phyloP scores from a whole-genome alignment of 331 rosid genomes.

The Malus hybrid region DNA sequence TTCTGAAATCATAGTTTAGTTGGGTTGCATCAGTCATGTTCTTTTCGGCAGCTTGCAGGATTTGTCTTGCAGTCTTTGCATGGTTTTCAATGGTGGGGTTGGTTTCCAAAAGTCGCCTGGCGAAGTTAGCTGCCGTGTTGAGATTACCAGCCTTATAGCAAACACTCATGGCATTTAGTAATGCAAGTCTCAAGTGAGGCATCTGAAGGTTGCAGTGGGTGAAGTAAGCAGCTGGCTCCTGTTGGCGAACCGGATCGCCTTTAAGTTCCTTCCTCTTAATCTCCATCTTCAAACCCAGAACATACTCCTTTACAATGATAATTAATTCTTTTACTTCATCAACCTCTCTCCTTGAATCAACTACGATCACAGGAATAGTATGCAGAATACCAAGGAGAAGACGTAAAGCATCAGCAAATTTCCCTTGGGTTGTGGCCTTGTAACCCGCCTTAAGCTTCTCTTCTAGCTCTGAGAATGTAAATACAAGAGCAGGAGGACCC shows the following conservation, averaged over 20 bases:
- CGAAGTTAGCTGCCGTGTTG: slow-evolving; percentile 18
- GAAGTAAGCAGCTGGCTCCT: slow-evolving; percentile 19
- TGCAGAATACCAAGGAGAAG: no score
- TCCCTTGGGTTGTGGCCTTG: no score
- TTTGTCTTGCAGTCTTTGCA: slow-evolving; percentile 12
- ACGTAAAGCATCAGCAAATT: no score
- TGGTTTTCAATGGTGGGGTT: slow-evolving; percentile 11
- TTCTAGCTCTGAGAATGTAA: no score
- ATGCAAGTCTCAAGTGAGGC: slow-evolving; percentile 18
- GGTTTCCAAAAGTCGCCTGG: slow-evolving; percentile 16
- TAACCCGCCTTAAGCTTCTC: no score
- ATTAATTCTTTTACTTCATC: slow-evolving; percentile 21
- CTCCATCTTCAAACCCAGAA: slow-evolving; percentile 17
- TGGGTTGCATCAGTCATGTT: slow-evolving; percentile 55
- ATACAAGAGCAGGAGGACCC: no score
- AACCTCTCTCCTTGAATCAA: background rate
- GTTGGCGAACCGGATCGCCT: slow-evolving; percentile 11
- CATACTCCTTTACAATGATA: slow-evolving; percentile 13
- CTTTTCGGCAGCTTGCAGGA: slow-evolving; percentile 16
- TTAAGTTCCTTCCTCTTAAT: slow-evolving; percentile 14
- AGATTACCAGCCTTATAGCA: slow-evolving; percentile 16
- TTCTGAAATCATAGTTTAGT: slow-evolving; percentile 83
- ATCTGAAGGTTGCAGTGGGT: slow-evolving; percentile 19
- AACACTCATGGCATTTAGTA: slow-evolving; percentile 15
- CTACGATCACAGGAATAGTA: no score